Percentiles rank a stretch among this genome's conserved stretches.
Evolutionary conservation across 495 filamentous ascomycete species (phyloP).

Genomic region (Penicilliopsis zonata): DNA sequence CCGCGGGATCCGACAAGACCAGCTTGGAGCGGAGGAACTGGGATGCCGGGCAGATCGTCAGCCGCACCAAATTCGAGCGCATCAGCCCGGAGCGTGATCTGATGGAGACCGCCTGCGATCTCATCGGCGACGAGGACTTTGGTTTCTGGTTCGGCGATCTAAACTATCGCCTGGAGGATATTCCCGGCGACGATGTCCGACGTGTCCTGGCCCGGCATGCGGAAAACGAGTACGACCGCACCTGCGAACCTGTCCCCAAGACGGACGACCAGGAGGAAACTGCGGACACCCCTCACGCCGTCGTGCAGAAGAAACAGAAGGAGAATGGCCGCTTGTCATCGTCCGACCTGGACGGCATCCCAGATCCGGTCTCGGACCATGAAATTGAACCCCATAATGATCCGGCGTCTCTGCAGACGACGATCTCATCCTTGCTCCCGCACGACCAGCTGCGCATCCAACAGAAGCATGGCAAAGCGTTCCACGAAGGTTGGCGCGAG

Average conservation of each 20-base stretch:
- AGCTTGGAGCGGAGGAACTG: constrained; percentile 76
- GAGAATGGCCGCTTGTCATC: not conserved
- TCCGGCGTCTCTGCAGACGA: constrained; percentile 65
- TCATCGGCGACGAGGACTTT: constrained; percentile 85
- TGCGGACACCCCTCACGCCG: constrained; percentile 2
- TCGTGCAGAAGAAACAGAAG: constrained; percentile 5
- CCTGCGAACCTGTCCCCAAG: constrained; percentile 15
- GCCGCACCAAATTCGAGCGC: constrained; percentile 62
- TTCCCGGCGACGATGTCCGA: constrained; percentile 84
- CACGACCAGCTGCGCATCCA: constrained; percentile 81
- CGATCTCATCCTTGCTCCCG: constrained; percentile 68
- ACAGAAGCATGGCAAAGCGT: constrained; percentile 61
- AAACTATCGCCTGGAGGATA: constrained; percentile 83
- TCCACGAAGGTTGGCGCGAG: constrained; percentile 86
- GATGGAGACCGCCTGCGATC: constrained; percentile 41
- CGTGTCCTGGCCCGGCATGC: constrained; percentile 74
- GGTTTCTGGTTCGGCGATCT: constrained; percentile 95
- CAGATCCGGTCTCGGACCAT: constrained; percentile 20
- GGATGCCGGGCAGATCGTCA: constrained; percentile 72
- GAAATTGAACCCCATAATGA: constrained; percentile 37
- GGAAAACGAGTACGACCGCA: constrained; percentile 56
- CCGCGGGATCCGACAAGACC: constrained; percentile 67
- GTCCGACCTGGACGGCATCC: too few relatives aligned
- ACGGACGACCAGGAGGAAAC: constrained; percentile 17
- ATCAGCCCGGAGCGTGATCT: constrained; percentile 42